Conservation (phyloP, 208 protist genomes). For the Leptomonas pyrrhocoris region DNA sequence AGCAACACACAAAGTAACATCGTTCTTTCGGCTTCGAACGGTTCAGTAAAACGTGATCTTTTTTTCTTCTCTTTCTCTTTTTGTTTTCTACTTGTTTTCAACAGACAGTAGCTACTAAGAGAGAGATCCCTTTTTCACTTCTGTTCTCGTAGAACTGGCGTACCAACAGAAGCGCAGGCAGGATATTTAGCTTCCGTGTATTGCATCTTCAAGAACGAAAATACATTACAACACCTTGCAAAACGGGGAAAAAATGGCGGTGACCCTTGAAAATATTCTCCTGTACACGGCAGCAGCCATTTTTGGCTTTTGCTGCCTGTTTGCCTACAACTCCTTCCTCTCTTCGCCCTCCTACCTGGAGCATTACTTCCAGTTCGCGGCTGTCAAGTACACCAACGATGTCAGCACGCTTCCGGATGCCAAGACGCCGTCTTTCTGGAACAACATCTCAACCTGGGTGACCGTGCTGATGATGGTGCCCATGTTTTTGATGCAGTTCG, state of each 20-base stretch:
- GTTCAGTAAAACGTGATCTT: background rate
- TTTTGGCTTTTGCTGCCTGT: slow-evolving; percentile 43
- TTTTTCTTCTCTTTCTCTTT: background rate
- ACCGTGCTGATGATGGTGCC: slow-evolving; percentile 50
- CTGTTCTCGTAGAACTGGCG: background rate
- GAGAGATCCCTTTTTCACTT: background rate
- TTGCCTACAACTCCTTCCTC: slow-evolving; percentile 58
- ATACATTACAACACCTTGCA: background rate
- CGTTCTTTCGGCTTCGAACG: background rate
- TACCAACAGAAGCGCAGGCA: no score
- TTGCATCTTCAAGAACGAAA: background rate
- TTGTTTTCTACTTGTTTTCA: slow-evolving; percentile 4
- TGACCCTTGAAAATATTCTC: slow-evolving; percentile 13
- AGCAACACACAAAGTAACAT: background rate
- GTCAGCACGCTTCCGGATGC: slow-evolving; percentile 36
- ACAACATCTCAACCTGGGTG: slow-evolving; percentile 44
- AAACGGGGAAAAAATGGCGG: slow-evolving; percentile 12
- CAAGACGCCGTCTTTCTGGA: slow-evolving; percentile 37
- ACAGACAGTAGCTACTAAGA: no score
- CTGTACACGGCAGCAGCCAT: slow-evolving; percentile 35
- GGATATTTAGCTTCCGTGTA: background rate
- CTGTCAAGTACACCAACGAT: slow-evolving; percentile 44
- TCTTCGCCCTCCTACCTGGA: slow-evolving; percentile 52
- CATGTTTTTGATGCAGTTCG: slow-evolving; percentile 43
- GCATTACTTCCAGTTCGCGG: slow-evolving; percentile 52